These are phyloP conservation scores for Kodamaea anthophila DNA, from an alignment of 1,139 yeast genomes.

Conservation along the genomic window DNA sequence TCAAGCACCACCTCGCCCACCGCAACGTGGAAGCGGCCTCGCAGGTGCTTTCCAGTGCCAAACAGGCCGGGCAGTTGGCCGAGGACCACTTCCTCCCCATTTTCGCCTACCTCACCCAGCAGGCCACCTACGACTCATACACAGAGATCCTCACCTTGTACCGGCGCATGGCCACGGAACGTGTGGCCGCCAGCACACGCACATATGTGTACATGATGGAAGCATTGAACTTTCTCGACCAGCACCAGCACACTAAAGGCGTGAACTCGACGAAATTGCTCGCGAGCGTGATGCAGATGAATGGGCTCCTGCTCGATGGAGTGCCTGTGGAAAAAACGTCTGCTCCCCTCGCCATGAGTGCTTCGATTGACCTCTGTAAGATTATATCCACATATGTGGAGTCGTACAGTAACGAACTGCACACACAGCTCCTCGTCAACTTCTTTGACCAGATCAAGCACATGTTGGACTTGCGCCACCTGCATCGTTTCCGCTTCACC, in stretches of 20 bases:
- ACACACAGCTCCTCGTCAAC: constrained; percentile 21
- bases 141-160: constrained; percentile 30
- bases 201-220: constrained; percentile 37
- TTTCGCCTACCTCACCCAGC: constrained; percentile 18
- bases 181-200: constrained; percentile 26
- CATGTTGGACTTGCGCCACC: constrained; percentile 17
- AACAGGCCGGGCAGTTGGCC: constrained; percentile 12
- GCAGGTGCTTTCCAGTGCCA: constrained; percentile 12
- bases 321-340: background rate
- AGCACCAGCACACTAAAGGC: constrained; percentile 18
- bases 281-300: constrained; percentile 27
- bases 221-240: constrained; percentile 36
- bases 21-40: constrained; percentile 15
- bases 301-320: constrained; percentile 19
- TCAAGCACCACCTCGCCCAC: constrained; percentile 17
- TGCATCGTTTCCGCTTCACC: constrained; percentile 21
- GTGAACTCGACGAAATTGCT: constrained; percentile 25
- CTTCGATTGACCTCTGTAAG: constrained; percentile 15
- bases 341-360: background rate
- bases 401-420: constrained; percentile 13
- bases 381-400: constrained; percentile 22
- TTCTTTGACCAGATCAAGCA: constrained; percentile 25
- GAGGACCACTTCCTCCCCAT: constrained; percentile 29
- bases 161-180: constrained; percentile 31
- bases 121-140: constrained; percentile 21